Percentiles rank a stretch among this genome's conserved stretches.
Evolutionary conservation across 805 yeast species (phyloP).

Genomic region (Yarrowia osloensis): DNA sequence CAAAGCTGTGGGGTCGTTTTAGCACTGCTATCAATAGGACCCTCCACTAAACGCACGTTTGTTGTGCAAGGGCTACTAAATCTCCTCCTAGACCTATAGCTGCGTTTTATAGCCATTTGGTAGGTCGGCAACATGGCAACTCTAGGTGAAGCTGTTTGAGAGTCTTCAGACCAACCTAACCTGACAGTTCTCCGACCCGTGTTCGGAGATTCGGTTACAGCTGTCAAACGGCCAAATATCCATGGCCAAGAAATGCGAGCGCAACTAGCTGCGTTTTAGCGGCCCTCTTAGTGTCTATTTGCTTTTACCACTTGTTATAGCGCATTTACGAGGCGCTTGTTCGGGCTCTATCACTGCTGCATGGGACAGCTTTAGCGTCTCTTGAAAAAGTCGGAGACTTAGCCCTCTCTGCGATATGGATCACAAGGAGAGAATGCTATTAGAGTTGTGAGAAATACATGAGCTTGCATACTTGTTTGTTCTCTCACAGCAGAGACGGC

Average conservation of each 20-base stretch:
- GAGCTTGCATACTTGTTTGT: not conserved
- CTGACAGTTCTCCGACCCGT: too few species aligned
- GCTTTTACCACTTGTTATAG: not conserved
- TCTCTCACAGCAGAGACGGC: not conserved
- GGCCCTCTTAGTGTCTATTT: too few species aligned
- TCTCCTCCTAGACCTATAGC: not conserved
- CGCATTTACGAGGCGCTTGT: not conserved
- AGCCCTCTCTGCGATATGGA: not conserved
- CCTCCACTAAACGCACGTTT: not conserved
- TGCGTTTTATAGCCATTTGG: not conserved
- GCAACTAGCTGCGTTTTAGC: too few species aligned
- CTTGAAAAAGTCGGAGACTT: not conserved
- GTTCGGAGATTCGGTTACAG: too few species aligned
- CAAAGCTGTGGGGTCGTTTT: constrained; percentile 8
- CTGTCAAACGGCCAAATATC: too few species aligned
- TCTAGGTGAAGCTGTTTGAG: too few species aligned
- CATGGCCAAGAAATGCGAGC: not conserved
- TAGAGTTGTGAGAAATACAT: not conserved
- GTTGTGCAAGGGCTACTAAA: not conserved
- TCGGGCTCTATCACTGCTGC: not conserved
- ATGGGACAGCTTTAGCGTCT: not conserved
- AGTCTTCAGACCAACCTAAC: too few species aligned
- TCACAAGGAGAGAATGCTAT: not conserved
- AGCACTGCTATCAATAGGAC: not conserved
- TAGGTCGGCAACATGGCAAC: too few species aligned